Percentiles rank a stretch among this genome's conserved stretches.
Conservation (phyloP, 169 alveolate species). For the Plasmodium vinckei region DNA sequence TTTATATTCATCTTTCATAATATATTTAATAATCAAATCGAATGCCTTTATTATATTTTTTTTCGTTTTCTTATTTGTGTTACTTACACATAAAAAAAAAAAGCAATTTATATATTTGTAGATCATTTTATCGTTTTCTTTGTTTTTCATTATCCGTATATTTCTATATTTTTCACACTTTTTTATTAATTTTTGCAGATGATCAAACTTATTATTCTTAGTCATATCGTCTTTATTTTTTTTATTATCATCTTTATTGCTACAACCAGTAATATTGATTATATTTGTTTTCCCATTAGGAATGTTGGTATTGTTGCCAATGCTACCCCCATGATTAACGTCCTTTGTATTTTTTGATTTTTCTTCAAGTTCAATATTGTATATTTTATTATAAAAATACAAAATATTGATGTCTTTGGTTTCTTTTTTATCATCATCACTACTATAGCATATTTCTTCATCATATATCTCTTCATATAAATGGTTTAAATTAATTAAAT, state of each 20-base stretch:
- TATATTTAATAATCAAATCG: constrained; percentile 46
- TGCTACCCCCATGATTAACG: not conserved
- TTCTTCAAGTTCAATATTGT: constrained; percentile 19
- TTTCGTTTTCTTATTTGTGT: constrained; percentile 35
- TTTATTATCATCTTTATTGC: not conserved
- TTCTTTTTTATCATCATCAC: constrained; percentile 25
- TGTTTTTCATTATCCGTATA: constrained; percentile 13
- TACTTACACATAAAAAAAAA: constrained; percentile 65
- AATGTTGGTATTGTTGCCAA: not conserved
- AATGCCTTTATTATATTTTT: constrained; percentile 32
- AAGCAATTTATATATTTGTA: constrained; percentile 21
- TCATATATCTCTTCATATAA: constrained; percentile 17
- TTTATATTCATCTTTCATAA: constrained; percentile 62
- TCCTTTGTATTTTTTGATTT: not conserved
- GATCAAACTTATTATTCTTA: not conserved
- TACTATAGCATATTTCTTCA: constrained; percentile 22
- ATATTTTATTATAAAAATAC: constrained; percentile 31
- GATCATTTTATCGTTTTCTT: constrained; percentile 27
- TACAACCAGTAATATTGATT: not conserved
- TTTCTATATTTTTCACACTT: constrained; percentile 23
- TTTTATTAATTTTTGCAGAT: not conserved
- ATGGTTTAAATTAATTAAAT: constrained; percentile 17
- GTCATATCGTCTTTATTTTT: not conserved
- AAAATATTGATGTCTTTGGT: constrained; percentile 38
- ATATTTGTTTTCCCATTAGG: not conserved